Evolutionary conservation across 306 rosid species (phyloP).

Genomic region (Benincasa hispida): DNA sequence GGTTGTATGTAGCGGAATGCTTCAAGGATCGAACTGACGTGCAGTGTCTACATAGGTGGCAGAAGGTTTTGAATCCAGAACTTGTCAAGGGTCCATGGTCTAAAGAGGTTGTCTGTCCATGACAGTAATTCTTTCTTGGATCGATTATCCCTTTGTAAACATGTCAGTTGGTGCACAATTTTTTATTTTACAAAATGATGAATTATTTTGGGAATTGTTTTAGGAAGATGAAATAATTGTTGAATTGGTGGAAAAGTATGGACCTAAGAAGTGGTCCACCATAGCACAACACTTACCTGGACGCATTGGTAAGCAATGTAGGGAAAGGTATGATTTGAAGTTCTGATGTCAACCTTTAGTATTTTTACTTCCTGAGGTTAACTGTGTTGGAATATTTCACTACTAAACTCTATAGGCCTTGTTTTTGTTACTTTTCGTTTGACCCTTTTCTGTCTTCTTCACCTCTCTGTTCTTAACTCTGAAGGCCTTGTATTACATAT

Average conservation of each 20-base stretch:
- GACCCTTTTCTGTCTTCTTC: no score
- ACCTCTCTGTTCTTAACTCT: background rate
- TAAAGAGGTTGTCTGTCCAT: slow-evolving; percentile 61
- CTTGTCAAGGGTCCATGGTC: slow-evolving; percentile 99
- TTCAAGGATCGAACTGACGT: slow-evolving; percentile 98
- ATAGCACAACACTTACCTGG: slow-evolving; percentile 95
- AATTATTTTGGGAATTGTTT: background rate
- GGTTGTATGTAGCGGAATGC: slow-evolving; percentile 71
- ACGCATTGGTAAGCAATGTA: slow-evolving; percentile 97
- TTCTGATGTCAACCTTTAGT: background rate
- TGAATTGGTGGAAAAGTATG: slow-evolving; percentile 67
- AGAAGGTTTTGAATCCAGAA: slow-evolving; percentile 97
- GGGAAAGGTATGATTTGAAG: slow-evolving; percentile 73
- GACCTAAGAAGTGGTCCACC: slow-evolving; percentile 99
- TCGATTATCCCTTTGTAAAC: background rate
- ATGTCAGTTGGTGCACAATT: background rate
- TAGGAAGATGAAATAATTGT: slow-evolving; percentile 88
- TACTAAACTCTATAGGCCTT: background rate
- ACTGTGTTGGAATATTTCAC: background rate
- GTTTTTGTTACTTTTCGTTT: no score
- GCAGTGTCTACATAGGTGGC: slow-evolving; percentile 99
- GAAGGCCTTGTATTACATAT: background rate
- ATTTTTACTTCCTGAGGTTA: background rate
- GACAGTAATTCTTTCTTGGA: background rate
- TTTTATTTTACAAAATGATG: background rate